These are phyloP conservation scores for Bromus sterilis DNA, from an alignment of 176 grass and related monocot species.

Conservation along the genomic window DNA sequence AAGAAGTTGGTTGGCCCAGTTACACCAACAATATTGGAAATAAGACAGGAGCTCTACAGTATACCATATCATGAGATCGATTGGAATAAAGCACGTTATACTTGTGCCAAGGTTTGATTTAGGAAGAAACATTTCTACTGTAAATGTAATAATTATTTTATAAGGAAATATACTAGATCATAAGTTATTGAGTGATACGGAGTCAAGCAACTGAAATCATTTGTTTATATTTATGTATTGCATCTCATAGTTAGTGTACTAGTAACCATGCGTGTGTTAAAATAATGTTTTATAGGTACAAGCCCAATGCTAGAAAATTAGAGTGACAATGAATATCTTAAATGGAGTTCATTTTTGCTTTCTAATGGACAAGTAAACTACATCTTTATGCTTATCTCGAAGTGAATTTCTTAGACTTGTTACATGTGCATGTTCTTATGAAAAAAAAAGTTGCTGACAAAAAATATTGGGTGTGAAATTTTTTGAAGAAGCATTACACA, in stretches of 20 bases:
- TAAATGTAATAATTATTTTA: not conserved
- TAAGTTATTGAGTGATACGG: not conserved
- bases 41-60: constrained; percentile 56
- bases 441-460: not conserved
- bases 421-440: not conserved
- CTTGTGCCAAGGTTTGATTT: constrained; percentile 61
- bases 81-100: constrained; percentile 51
- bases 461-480: not conserved
- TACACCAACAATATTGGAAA: constrained; percentile 39
- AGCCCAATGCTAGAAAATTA: too few relatives aligned
- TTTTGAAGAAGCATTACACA: not conserved
- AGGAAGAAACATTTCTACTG: not conserved
- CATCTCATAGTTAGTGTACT: not conserved
- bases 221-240: not conserved
- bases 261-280: too few relatives aligned
- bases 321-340: too few relatives aligned
- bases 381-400: too few relatives aligned
- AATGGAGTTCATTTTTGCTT: too few relatives aligned
- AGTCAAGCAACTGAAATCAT: not conserved
- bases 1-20: constrained; percentile 61
- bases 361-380: too few relatives aligned
- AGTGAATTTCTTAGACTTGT: not conserved
- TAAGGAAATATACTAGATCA: not conserved
- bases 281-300: too few relatives aligned
- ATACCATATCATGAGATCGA: constrained; percentile 40